Base-by-base conservation (phyloP, 2,329 filamentous ascomycete genomes). In the Fusarium sp. region DNA sequence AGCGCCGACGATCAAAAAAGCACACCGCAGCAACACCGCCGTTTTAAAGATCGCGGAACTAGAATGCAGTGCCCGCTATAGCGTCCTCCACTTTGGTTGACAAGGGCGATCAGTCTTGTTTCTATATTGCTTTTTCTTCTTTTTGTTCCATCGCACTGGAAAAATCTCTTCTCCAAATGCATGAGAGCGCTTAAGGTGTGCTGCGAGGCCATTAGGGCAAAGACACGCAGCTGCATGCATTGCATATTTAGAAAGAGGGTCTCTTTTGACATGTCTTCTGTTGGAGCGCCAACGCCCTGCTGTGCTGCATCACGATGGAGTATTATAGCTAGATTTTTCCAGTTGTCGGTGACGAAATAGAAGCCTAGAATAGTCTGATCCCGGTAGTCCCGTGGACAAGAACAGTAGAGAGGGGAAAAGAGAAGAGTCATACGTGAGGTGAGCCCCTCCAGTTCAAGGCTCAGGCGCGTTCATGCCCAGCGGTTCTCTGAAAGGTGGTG, bases 401-500 rank as follows among this genome's bases (percentile, higher is more conserved):
- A 57, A 60, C 16, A 60, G 27, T 31, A 41, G 29, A 66, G 38
- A 45, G 23, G 52, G 39, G 23, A 54, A 37, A 49, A 54, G 54
- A 49, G 56, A 76, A 75, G 73, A 77, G 70, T 76, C 73, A 76
- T 74, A 59, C 12, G 39, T 33, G 41, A 35, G 52, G 45, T 27
- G 45, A 71, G 58, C 73, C 73, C 73, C 73, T 75, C 73, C 71
- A 70, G 73, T 75, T 75, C 73, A 65, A 71, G 60, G 69, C 64
- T 66, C 58, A 67, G 61, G 73, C 62, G 72, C 76, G 63, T 77
- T 73, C 70, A 74, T 77, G 74, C 76, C 76, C 75, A 77, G 75
- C 68, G 31, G 48, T 35, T 35, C 27, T 66, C 8, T 29, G 51
- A 64, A 63, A 64, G 65, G 70, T 72, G 72, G 64, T 72, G 72